phyloP scores from a whole-genome alignment of 257 asterid genomes.

The Eucommia ulmoides region DNA sequence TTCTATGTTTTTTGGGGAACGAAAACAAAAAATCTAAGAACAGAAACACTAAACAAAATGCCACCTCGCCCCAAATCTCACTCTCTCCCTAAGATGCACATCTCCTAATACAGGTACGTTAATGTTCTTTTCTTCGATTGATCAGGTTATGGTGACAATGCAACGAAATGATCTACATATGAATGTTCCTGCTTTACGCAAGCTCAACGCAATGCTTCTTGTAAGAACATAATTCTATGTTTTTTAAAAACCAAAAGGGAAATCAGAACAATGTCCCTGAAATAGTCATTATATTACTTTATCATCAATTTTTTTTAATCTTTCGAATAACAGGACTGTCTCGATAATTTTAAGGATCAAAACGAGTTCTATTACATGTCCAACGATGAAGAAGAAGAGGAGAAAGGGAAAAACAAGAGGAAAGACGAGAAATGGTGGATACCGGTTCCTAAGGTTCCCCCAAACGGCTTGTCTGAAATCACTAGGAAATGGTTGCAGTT shows the following conservation, averaged over 20 bases:
- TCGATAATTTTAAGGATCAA: slow-evolving; percentile 70
- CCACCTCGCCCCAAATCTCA: not conserved
- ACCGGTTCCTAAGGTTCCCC: slow-evolving; percentile 74
- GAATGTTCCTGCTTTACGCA: slow-evolving; percentile 77
- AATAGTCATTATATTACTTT: too few relatives aligned
- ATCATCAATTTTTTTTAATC: too few relatives aligned
- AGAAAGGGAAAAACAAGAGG: slow-evolving; percentile 18
- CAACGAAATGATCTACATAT: slow-evolving; percentile 65
- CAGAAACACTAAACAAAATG: too few relatives aligned
- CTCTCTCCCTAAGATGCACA: not conserved
- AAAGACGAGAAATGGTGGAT: slow-evolving; percentile 88
- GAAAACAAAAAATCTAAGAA: too few relatives aligned
- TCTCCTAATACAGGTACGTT: not conserved
- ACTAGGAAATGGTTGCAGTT: slow-evolving; percentile 60
- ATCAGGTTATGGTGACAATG: slow-evolving; percentile 68
- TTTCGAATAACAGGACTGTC: slow-evolving; percentile 58
- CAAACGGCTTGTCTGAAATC: slow-evolving; percentile 52
- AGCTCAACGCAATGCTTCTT: slow-evolving; percentile 71
- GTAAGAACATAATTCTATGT: slow-evolving; percentile 28
- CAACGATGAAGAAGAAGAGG: slow-evolving; percentile 26
- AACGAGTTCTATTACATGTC: slow-evolving; percentile 48
- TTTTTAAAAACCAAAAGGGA: too few relatives aligned
- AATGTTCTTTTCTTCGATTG: not conserved
- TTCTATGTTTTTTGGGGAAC: too few relatives aligned
- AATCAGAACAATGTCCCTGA: too few relatives aligned